A percentile compares a stretch with the other conserved stretches of the same genome.
phyloP scores from a whole-genome alignment of 768 basidiomycete genomes.

The Lentinula sp. region DNA sequence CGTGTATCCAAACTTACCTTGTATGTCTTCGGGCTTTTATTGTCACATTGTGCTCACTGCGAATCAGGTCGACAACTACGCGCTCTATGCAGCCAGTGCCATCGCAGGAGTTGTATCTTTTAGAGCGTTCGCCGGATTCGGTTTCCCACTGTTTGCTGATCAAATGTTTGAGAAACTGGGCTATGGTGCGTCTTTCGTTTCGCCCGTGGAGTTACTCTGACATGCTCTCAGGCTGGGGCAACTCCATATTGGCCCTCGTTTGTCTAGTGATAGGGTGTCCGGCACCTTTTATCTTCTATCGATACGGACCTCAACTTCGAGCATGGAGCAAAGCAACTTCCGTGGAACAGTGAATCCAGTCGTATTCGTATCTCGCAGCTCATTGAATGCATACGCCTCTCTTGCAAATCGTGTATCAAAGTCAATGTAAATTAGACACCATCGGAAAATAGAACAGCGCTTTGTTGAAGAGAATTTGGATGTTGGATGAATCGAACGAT shows the following conservation, averaged over 20 bases:
- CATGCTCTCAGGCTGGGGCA: conserved; percentile 38
- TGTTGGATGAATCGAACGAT: not conserved
- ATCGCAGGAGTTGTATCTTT: conserved; percentile 52
- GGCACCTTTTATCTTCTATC: conserved; percentile 36
- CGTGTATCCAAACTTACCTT: conserved; percentile 52
- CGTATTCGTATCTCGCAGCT: not conserved
- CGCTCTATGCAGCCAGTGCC: conserved; percentile 59
- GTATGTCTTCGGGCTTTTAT: conserved; percentile 23
- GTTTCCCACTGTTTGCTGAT: conserved; percentile 60
- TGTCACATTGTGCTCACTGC: not conserved
- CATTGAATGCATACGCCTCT: not conserved
- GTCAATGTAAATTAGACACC: not conserved
- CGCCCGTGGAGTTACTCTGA: not conserved
- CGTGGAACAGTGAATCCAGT: conserved; percentile 18
- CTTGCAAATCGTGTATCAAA: not conserved
- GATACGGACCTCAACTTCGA: conserved; percentile 29
- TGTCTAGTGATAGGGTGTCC: conserved; percentile 51
- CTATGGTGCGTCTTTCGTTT: conserved; percentile 20
- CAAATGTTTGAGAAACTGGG: conserved; percentile 49
- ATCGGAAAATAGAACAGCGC: not conserved
- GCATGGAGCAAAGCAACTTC: conserved; percentile 29
- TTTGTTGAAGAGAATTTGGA: not conserved
- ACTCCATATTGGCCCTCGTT: conserved; percentile 46
- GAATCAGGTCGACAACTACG: conserved; percentile 74
- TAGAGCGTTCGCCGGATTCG: conserved; percentile 53